Base-by-base conservation (phyloP, 345 rosid genomes). In the Moricandia moricandioides region DNA sequence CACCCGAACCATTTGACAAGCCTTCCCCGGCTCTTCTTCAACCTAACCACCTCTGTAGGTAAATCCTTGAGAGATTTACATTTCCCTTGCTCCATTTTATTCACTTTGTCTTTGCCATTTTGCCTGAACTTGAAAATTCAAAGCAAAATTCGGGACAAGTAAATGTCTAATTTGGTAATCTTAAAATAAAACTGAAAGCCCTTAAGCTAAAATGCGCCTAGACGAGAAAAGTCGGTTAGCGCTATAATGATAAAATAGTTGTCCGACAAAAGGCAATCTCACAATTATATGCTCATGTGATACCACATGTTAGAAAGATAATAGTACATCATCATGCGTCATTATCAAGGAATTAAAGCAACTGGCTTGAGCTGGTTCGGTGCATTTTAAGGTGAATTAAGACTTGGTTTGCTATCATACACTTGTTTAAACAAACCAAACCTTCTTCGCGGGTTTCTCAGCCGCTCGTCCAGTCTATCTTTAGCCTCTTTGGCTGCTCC, bases 401-500 rank as follows among this genome's bases (percentile, higher is more conserved):
- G 35, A 66, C 11, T 13, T 3, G 27, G 30, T 21, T 14, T 64
- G 45, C 59, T 51, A 71, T 37, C 55, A 65, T 67, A 60, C 65
- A 67, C 71, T 16, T 6, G 7, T 59, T 12, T 49, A 51, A 78
- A 63, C 72, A 78, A 60, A 72, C 6, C 73, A 49, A 66, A 71
- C 74, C 85, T 74, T 62, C 37, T 84, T 35, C 83, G 64, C 14
- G 81, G 85, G 57, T 75, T 72, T 81, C 86, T 83, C 8, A 95
- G 81, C 82, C 85, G 81, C 80, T 76, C 86, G 68, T 92, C 87
- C 3, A 95, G 67, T 72, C 98, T 88, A 72, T 90, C 86, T 79
- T 87, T 95, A 9, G 99, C 99, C 75, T 89, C 89, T 83, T 92
- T 83, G 1, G 89, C 97, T 24, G 52, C 79, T 70, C 75, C 88